Conservation (phyloP, 129 eudicot species). For the Scalesia atractyloides region DNA sequence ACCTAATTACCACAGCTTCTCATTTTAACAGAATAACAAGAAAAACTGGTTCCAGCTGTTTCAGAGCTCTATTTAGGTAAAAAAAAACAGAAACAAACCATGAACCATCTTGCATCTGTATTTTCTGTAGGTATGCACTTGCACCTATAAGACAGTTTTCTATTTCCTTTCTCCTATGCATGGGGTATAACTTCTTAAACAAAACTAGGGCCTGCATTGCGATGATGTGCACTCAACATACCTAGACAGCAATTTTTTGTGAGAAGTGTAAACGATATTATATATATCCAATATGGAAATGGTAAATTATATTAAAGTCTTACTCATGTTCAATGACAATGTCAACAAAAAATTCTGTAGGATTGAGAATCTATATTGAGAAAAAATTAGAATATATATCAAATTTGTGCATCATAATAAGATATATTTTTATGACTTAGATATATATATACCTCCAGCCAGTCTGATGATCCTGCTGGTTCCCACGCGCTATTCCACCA, state of each 20-base stretch:
- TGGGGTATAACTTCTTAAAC: not conserved
- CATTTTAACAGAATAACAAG: slow-evolving; percentile 13
- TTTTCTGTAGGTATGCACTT: slow-evolving; percentile 51
- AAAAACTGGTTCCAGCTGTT: slow-evolving; percentile 8
- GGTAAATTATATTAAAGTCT: not conserved
- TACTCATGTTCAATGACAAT: slow-evolving; percentile 86
- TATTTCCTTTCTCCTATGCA: slow-evolving; percentile 44
- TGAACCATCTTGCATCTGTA: slow-evolving; percentile 83
- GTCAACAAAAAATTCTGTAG: slow-evolving; percentile 82
- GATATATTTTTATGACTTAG: not conserved
- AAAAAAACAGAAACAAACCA: slow-evolving; percentile 47
- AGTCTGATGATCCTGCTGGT: slow-evolving; percentile 58
- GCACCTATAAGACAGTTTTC: slow-evolving; percentile 55
- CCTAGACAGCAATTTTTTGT: slow-evolving; percentile 32
- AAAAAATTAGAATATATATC: slow-evolving; percentile 8
- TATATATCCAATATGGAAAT: slow-evolving; percentile 5
- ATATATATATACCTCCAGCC: slow-evolving; percentile 61
- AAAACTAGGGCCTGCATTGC: not conserved
- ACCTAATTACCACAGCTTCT: slow-evolving; percentile 43
- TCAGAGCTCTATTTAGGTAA: not conserved
- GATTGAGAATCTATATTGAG: slow-evolving; percentile 66
- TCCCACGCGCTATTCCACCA: slow-evolving; percentile 83
- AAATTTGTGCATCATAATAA: not conserved
- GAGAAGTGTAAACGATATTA: not conserved
- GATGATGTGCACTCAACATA: slow-evolving; percentile 77